These are phyloP conservation scores for Emiliania huxleyi DNA, from an alignment of 78 protist species.

Conservation along the genomic window DNA sequence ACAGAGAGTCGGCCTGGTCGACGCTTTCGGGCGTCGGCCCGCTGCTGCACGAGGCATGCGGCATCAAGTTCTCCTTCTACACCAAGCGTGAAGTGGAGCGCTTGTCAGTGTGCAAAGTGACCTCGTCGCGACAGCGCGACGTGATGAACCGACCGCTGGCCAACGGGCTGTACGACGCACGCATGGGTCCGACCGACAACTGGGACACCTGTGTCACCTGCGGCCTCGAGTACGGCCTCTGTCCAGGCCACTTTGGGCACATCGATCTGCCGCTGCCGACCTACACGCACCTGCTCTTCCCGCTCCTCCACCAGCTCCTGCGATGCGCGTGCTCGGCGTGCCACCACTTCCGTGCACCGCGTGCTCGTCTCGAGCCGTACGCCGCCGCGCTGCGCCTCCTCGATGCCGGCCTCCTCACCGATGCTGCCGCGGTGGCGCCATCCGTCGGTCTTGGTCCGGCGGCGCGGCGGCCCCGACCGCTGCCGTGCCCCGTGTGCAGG, in stretches of 20 bases:
- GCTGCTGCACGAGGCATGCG: not conserved
- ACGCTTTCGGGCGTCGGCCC: not conserved
- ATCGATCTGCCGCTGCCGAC: constrained; percentile 83
- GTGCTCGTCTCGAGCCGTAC: not conserved
- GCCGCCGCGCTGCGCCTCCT: not conserved
- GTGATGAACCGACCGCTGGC: constrained; percentile 13
- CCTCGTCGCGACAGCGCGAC: not conserved
- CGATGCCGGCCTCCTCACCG: constrained; percentile 18
- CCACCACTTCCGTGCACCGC: constrained; percentile 48
- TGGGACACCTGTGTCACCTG: constrained; percentile 72
- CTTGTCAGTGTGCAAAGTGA: not conserved
- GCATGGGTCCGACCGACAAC: constrained; percentile 82
- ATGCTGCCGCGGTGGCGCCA: not conserved
- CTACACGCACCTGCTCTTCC: constrained; percentile 81
- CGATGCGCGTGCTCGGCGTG: constrained; percentile 81
- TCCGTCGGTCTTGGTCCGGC: no score
- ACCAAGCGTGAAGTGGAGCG: not conserved
- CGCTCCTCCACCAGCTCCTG: constrained; percentile 60
- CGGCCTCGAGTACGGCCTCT: constrained; percentile 56
- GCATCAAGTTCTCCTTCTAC: not conserved
- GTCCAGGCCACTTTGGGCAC: constrained; percentile 97
- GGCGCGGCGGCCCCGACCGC: no score
- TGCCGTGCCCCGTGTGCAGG: no score
- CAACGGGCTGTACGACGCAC: constrained; percentile 88
- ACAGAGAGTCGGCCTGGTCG: not conserved